Base-by-base conservation (phyloP, 1,284 basidiomycete species). In the Irpex sp. region DNA sequence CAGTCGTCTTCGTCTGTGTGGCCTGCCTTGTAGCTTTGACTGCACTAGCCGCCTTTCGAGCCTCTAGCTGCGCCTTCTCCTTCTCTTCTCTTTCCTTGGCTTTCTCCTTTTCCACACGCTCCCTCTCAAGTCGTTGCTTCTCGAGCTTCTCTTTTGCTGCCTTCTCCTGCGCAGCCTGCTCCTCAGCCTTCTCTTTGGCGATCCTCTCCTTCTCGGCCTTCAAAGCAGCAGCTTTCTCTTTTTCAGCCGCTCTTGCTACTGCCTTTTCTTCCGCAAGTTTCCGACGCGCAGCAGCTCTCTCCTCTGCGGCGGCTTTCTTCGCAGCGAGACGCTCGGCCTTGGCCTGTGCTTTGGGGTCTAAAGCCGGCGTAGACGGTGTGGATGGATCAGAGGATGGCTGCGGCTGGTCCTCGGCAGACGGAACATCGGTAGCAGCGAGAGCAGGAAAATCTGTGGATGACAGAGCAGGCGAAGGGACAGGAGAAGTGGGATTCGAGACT, bases 361-460 rank as follows among this genome's bases (percentile, higher is more conserved):
- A 67, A 33, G 69, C 65, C 5, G 65, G 65, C 7, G 65, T 57
- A 10, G 63, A 55, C 3, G 65, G 14, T 6, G 54, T 57, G 10
- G 60, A 42, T 28, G 33, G 36, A 52, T 67, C 71, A 53, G 65
- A 28, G 28, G 28, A 65, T 63, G 64, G 66, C 64, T 69, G 70
- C 67, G 70, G 72, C 64, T 67, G 65, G 42, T 69, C 67, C 56
- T 65, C 49, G 21, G 60, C 36, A 10, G 72, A 68, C 52, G 73
- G 68, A 58, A 68, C 66, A 58, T 78, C 76, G 53, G 71, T 69
- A 49, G 69, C 65, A 39, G 71, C 68, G 58, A 77, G 72, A 53
- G 76, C 87, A 62, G 90, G 90, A 71, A 92, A 92, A 71, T 91
- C 90, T 69, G 82, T 77, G 54, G 84, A 76, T 65, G 89, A 88